Base-by-base conservation (phyloP, 805 yeast species). In the Tetrapisispora nanseiensis region DNA sequence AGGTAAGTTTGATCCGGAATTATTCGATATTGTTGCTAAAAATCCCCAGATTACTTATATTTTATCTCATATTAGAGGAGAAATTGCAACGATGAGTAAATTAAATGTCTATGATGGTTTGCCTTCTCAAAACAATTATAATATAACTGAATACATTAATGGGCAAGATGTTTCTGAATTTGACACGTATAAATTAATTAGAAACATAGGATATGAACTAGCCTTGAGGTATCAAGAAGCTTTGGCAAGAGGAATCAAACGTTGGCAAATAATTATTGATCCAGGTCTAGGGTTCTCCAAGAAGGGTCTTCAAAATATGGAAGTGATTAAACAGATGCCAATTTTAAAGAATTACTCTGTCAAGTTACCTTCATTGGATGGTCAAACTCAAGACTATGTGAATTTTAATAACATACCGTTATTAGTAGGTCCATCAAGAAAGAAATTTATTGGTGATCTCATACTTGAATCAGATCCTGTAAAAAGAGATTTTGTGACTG, bases 201-300 rank as follows among this genome's bases (percentile, higher is more conserved):
- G 74, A 34, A 79, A 75, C 2, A 70, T 86, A 5, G 74, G 81
- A 6, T 61, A 75, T 37, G 98, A 92, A 59, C 63, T 90, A 40
- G 66, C 78, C 8, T 49, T 51, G 3, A 74, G 76, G 42, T 69
- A 86, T 23, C 50, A 60, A 0, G 69, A 65, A 42, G 95, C 95
- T 11, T 63, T 74, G 34, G 52, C 51, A 1, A 65, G 60, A 0
- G 95, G 95, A 4, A 76, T 90, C 1, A 69, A 71, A 45, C 78
- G 90, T 61, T 92, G 96, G 95, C 97, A 92, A 62, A 67, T 92
- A 3, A 77, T 92, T 15, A 55, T 87, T 4, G 99, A 92, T 58
- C 98, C 99, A 0, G 98, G 98, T 2, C 64, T 92, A 33, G 98
- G 99, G 2, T 92, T 92, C 63, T 97, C 97, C n/a, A 92, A 92